phyloP scores from a whole-genome alignment of 2,329 filamentous ascomycete species.

The Penicillium sumatraense region DNA sequence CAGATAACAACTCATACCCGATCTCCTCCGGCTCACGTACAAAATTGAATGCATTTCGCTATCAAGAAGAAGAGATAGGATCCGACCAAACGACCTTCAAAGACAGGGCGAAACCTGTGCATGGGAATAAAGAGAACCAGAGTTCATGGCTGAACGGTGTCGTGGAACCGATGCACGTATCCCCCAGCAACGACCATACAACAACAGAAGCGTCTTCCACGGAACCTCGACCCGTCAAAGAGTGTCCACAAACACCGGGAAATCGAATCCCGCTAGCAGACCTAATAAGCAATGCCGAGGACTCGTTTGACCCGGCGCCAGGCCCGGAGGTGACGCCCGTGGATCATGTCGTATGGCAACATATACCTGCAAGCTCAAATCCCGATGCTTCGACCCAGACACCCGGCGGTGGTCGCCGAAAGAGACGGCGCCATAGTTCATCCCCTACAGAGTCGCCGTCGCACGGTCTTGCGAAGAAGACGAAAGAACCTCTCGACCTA shows the following conservation, averaged over 20 bases:
- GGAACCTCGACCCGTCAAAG: slow-evolving; percentile 36
- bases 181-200: slow-evolving; percentile 20
- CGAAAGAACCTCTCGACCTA: slow-evolving; percentile 58
- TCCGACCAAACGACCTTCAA: slow-evolving; percentile 26
- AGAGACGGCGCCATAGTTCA: slow-evolving; percentile 74
- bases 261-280: slow-evolving; percentile 64
- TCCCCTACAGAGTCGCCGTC: slow-evolving; percentile 73
- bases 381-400: slow-evolving; percentile 53
- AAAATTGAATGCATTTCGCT: slow-evolving; percentile 61
- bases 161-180: slow-evolving; percentile 27
- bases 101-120: slow-evolving; percentile 26
- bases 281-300: slow-evolving; percentile 65
- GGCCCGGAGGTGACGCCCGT: slow-evolving; percentile 60
- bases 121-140: slow-evolving; percentile 53
- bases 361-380: slow-evolving; percentile 49
- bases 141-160: slow-evolving; percentile 41
- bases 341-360: slow-evolving; percentile 65
- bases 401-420: slow-evolving; percentile 49
- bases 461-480: slow-evolving; percentile 42
- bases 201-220: slow-evolving; percentile 21
- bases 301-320: slow-evolving; percentile 54
- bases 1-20: slow-evolving; percentile 32
- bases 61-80: slow-evolving; percentile 40
- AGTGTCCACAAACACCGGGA: slow-evolving; percentile 62
- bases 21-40: slow-evolving; percentile 58